Base-by-base conservation (phyloP, 768 basidiomycete genomes). In the Clitopilus passeckerianus region DNA sequence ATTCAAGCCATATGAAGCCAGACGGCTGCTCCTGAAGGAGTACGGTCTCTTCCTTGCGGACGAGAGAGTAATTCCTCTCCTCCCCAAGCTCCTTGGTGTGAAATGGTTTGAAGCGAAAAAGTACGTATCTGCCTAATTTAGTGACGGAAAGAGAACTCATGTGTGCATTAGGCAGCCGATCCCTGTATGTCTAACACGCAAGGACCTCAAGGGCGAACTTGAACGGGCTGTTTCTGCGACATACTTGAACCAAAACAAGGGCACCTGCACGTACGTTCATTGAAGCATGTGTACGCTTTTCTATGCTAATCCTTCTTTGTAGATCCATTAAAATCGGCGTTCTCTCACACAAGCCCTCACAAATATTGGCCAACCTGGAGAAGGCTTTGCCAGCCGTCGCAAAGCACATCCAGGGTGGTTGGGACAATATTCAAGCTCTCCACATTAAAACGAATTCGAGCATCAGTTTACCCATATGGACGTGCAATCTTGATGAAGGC, bases 91-190 rank as follows among this genome's bases (percentile, higher is more conserved):
- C 53, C 78, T 98, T 2, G 97, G 97, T 6, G 86, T 85, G 56
- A 90, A 89, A 66, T 98, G 93, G 84, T 94, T 98, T 66, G 84
- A 91, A 30, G 93, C 95, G 0, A 98, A 98, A 76, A 98, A 98
- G 95, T 97, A 10, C 6, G 9, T 41, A 41, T 20, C 44, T 35
- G 46, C 24, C 30, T 23, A 54, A 22, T 56, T 22, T 27, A n/a
- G 7, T 55, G 14, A 22, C 57, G 35, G 15, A 53, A 14, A 41
- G n/a, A 16, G 54, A 62, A 50, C 58, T 63, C n/a, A 63, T 63
- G 16, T 46, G 24, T 50, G 20, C 54, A 61, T 5, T 59, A 98
- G 95, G 75, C 93, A 96, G 72, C 97, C 97, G 0, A 92, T 98
- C 33, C 94, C 97, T 0, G 96, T 98, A n/a, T 87, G 85, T 63